Conservation (phyloP, 2,329 filamentous ascomycete species). For the Drechslera avenae region DNA sequence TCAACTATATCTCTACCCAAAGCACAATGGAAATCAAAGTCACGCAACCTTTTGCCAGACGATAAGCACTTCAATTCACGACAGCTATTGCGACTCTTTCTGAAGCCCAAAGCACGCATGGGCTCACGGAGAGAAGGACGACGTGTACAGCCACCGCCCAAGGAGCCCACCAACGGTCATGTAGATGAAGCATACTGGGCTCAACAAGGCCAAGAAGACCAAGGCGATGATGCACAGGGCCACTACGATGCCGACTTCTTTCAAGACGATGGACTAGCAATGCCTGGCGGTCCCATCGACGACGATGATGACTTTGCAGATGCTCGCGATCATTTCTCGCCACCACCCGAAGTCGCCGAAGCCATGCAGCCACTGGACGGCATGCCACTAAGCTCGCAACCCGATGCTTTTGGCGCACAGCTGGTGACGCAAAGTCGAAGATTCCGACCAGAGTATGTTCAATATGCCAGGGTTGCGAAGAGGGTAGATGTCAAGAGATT, state of each 20-base stretch:
- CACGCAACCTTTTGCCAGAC: constrained; percentile 88
- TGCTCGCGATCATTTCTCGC: constrained; percentile 78
- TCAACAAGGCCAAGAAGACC: constrained; percentile 48
- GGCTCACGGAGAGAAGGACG: constrained; percentile 64
- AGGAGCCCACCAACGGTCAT: constrained; percentile 69
- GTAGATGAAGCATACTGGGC: constrained; percentile 98
- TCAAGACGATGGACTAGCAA: constrained; percentile 79
- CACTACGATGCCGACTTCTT: constrained; percentile 99
- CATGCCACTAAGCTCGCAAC: constrained; percentile 55
- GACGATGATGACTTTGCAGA: constrained; percentile 77
- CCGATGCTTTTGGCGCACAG: constrained; percentile 65
- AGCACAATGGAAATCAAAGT: constrained; percentile 94
- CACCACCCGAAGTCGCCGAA: constrained; percentile 57
- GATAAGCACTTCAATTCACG: constrained; percentile 98
- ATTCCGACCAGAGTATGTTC: constrained; percentile 67
- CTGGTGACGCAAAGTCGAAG: constrained; percentile 66
- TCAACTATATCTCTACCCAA: constrained; percentile 84
- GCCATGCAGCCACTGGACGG: constrained; percentile 33
- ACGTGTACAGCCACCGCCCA: constrained; percentile 27
- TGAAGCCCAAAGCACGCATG: constrained; percentile 90
- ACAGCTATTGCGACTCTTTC: constrained; percentile 84
- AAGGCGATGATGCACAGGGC: constrained; percentile 68
- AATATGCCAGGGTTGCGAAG: constrained; percentile 69
- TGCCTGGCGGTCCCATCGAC: constrained; percentile 66
- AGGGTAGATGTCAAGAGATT: constrained; percentile 68